phyloP scores from a whole-genome alignment of 345 rosid species.

The Physaria fendleri region DNA sequence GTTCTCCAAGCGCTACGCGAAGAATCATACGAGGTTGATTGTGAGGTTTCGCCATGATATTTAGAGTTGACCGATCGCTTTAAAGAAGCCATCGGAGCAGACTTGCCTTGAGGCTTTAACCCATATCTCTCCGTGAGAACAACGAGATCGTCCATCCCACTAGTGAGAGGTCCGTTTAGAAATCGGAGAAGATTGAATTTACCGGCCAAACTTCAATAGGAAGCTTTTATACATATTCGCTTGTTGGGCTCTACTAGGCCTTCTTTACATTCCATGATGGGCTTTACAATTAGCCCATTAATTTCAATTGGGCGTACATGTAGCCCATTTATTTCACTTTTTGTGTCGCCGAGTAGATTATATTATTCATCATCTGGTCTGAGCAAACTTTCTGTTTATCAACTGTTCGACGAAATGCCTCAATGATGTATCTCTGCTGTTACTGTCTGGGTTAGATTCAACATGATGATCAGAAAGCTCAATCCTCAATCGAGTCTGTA shows the following conservation, averaged over 20 bases:
- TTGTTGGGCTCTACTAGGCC: not conserved
- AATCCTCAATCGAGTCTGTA: conserved; percentile 1
- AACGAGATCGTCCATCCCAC: conserved; percentile 57
- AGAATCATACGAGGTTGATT: not conserved
- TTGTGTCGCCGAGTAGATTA: not conserved
- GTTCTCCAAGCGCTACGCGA: not conserved
- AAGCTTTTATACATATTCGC: no score
- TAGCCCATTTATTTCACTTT: not conserved
- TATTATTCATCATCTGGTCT: not conserved
- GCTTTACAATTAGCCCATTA: not conserved
- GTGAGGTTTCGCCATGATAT: conserved; percentile 6
- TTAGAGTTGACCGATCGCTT: conserved; percentile 30
- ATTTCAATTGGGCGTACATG: not conserved
- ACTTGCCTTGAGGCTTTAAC: conserved; percentile 63
- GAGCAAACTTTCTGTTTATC: not conserved
- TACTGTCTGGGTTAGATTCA: not conserved
- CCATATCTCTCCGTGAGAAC: conserved; percentile 62
- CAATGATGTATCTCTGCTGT: conserved; percentile 21
- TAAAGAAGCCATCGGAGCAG: conserved; percentile 60
- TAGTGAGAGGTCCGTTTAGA: not conserved
- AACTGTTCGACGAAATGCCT: conserved; percentile 27
- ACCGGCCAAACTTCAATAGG: no score
- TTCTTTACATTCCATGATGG: not conserved
- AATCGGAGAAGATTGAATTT: no score
- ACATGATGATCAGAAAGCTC: conserved; percentile 18